Evolutionary conservation across 1,284 basidiomycete species (phyloP).

Genomic region (Sanghuangporus weigelae): DNA sequence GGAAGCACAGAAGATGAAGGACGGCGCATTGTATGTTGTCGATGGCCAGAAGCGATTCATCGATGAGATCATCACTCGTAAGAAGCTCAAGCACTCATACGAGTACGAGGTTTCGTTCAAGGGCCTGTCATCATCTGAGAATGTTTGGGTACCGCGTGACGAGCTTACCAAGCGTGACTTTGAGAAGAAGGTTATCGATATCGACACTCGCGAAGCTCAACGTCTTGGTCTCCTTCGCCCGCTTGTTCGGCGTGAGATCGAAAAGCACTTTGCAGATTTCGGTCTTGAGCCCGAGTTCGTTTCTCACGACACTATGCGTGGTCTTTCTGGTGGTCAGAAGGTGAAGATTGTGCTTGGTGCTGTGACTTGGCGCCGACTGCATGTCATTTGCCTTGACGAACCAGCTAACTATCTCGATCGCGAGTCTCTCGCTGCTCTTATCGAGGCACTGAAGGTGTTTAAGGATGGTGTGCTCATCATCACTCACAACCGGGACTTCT

Average conservation of each 20-base stretch:
- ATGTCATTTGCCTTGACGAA: slow-evolving; percentile 97
- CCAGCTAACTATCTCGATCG: slow-evolving; percentile 98
- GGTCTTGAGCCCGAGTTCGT: slow-evolving; percentile 97
- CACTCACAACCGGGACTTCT: slow-evolving; percentile 97
- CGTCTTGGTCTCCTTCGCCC: slow-evolving; percentile 93
- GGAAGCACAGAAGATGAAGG: slow-evolving; percentile 95
- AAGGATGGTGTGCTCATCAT: slow-evolving; percentile 97
- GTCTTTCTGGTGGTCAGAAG: slow-evolving; percentile 99
- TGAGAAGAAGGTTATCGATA: slow-evolving; percentile 98
- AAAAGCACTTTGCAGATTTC: slow-evolving; percentile 96
- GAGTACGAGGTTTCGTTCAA: slow-evolving; percentile 98
- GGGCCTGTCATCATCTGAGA: slow-evolving; percentile 87
- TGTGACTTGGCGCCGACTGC: slow-evolving; percentile 97
- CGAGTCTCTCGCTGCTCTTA: slow-evolving; percentile 95
- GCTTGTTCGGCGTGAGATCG: slow-evolving; percentile 95
- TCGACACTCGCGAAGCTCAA: slow-evolving; percentile 96
- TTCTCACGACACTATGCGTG: slow-evolving; percentile 94
- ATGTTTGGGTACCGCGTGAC: slow-evolving; percentile 95
- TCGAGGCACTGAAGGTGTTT: slow-evolving; percentile 93
- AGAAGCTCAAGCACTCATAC: slow-evolving; percentile 99
- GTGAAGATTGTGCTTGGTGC: slow-evolving; percentile 99
- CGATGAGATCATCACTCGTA: slow-evolving; percentile 86
- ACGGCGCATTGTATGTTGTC: slow-evolving; percentile 79
- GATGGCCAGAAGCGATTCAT: slow-evolving; percentile 95
- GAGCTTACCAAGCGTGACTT: slow-evolving; percentile 96